These are phyloP conservation scores for Plasmodium ovale DNA, from an alignment of 169 alveolate species.

Conservation along the genomic window DNA sequence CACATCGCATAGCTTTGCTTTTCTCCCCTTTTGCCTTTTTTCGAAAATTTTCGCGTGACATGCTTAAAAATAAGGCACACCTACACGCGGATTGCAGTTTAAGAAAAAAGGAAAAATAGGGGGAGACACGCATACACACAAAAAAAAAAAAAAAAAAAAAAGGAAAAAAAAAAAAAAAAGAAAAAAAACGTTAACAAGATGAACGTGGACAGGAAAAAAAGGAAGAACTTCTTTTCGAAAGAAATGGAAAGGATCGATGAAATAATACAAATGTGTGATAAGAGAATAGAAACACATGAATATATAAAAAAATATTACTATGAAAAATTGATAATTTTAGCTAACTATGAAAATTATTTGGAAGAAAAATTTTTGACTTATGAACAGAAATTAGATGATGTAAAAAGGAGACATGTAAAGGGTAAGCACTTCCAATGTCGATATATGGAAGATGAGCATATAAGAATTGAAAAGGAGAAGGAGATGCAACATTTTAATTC, in stretches of 20 bases:
- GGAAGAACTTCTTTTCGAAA: not conserved
- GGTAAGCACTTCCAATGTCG: not conserved
- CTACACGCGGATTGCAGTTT: too few relatives aligned
- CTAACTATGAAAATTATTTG: not conserved
- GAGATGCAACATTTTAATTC: not conserved
- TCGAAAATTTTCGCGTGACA: too few relatives aligned
- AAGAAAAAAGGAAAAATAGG: too few relatives aligned
- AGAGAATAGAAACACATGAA: not conserved
- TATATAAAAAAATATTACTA: not conserved
- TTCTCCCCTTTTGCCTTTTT: too few relatives aligned
- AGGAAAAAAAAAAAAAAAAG: not conserved
- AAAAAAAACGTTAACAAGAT: not conserved
- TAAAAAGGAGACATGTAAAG: not conserved
- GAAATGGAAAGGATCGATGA: slow-evolving; percentile 1
- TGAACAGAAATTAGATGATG: not conserved
- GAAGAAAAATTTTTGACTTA: not conserved
- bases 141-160: too few relatives aligned
- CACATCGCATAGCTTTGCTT: too few relatives aligned
- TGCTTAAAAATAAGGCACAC: too few relatives aligned
- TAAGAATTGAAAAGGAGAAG: not conserved
- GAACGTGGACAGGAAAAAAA: not conserved
- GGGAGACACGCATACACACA: too few relatives aligned
- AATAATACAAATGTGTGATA: not conserved
- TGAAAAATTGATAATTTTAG: not conserved
- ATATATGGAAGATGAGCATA: not conserved